Percentiles rank a stretch among this genome's conserved stretches.
Conservation (phyloP, 768 basidiomycete genomes). For the Lactarius evosmus region DNA sequence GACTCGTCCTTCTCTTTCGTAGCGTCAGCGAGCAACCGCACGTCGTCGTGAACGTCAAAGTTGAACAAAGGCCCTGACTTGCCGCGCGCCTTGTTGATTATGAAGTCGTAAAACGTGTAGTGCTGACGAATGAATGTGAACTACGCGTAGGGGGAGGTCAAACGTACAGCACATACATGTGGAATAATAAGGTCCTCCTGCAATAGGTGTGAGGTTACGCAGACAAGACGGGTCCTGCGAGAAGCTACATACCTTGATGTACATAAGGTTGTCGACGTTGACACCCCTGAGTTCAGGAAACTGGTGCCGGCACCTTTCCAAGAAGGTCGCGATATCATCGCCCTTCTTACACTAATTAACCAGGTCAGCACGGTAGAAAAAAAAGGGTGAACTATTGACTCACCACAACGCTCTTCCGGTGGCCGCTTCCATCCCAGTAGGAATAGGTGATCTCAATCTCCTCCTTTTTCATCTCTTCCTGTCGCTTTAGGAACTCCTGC, state of each 20-base stretch:
- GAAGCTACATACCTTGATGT: constrained; percentile 71
- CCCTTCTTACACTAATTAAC: constrained; percentile 89
- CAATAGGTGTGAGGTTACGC: constrained; percentile 19
- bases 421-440: constrained; percentile 98
- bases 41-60: constrained; percentile 99
- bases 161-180: constrained; percentile 54
- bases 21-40: constrained; percentile 90
- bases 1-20: constrained; percentile 97
- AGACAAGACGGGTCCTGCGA: background rate
- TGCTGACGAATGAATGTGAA: constrained; percentile 51
- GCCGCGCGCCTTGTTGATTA: constrained; percentile 96
- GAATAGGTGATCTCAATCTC: constrained; percentile 92
- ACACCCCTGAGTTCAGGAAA: constrained; percentile 89
- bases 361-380: constrained; percentile 26
- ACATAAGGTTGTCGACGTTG: constrained; percentile 96
- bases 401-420: constrained; percentile 87
- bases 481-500: constrained; percentile 79
- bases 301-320: constrained; percentile 91
- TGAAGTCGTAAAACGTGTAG: constrained; percentile 97
- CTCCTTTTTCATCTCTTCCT: constrained; percentile 65
- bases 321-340: constrained; percentile 78
- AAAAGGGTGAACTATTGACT: constrained; percentile 35
- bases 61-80: constrained; percentile 98
- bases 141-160: background rate
- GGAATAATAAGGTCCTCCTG: constrained; percentile 98